phyloP scores from a whole-genome alignment of 1,284 basidiomycete genomes.

The Clitocybe nebularis region DNA sequence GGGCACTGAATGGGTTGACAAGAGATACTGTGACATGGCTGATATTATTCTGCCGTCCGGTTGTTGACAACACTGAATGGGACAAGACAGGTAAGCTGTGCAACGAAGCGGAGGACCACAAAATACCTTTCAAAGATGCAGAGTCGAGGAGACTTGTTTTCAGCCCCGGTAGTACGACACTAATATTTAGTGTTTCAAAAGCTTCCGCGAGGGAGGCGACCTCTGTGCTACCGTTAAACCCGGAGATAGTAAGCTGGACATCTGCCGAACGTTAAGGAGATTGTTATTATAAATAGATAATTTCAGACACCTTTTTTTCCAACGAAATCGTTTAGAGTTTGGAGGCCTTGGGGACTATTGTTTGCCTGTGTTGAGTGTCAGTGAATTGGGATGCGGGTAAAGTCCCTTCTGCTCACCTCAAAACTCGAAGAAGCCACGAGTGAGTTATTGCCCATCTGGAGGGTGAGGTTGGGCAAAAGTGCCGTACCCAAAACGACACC shows the following conservation, averaged over 20 bases:
- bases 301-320: constrained; percentile 42
- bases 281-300: too few relatives aligned
- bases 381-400: too few relatives aligned
- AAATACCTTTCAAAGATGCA: constrained; percentile 51
- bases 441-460: constrained; percentile 57
- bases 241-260: constrained; percentile 49
- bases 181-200: constrained; percentile 59
- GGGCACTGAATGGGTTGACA: constrained; percentile 67
- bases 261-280: constrained; percentile 32
- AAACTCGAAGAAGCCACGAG: constrained; percentile 47
- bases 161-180: constrained; percentile 60
- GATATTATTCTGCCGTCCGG: constrained; percentile 62
- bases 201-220: constrained; percentile 60
- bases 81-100: constrained; percentile 4
- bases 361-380: too few relatives aligned
- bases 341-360: constrained; percentile 52
- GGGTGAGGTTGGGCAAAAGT: constrained; percentile 53
- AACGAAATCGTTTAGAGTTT: constrained; percentile 71
- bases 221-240: constrained; percentile 59
- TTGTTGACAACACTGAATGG: constrained; percentile 57
- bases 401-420: too few relatives aligned
- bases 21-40: constrained; percentile 65
- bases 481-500: constrained; percentile 53
- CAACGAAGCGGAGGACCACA: not conserved
- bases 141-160: constrained; percentile 52